These are phyloP conservation scores for Brassica hybrid DNA, from an alignment of 441 rosid genomes.

Conservation along the genomic window DNA sequence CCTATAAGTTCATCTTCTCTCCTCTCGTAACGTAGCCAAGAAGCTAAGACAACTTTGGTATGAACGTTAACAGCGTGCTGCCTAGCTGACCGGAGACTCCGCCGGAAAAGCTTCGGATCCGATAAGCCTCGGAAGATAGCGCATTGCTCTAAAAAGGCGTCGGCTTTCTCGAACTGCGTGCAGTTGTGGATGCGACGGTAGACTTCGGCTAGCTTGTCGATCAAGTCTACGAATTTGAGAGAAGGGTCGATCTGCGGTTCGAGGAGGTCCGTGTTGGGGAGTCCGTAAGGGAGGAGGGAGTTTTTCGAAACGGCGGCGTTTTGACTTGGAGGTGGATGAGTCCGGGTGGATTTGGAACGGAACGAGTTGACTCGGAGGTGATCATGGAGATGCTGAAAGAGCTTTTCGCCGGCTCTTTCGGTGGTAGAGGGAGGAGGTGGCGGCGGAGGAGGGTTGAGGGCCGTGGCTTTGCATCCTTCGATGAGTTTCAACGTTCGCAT, in stretches of 20 bases:
- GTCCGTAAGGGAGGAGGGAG: constrained; percentile 63
- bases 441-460: constrained; percentile 47
- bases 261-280: constrained; percentile 63
- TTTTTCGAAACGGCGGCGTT: constrained; percentile 38
- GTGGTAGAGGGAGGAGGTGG: constrained; percentile 32
- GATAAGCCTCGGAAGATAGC: constrained; percentile 59
- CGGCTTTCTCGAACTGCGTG: constrained; percentile 62
- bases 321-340: constrained; percentile 13
- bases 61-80: constrained; percentile 72
- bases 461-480: constrained; percentile 74
- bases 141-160: constrained; percentile 64
- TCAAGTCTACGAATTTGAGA: constrained; percentile 64
- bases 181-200: constrained; percentile 58
- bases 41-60: constrained; percentile 67
- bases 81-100: too few species aligned
- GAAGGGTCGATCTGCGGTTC: constrained; percentile 74
- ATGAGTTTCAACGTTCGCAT: constrained; percentile 72
- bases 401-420: constrained; percentile 51
- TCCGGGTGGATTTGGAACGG: constrained; percentile 50
- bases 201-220: constrained; percentile 62
- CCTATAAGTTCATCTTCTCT: constrained; percentile 85
- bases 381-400: constrained; percentile 68
- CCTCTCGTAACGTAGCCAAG: constrained; percentile 86
- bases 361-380: constrained; percentile 54
- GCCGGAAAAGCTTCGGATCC: constrained; percentile 75